These are phyloP conservation scores for Ramichloridium luteum DNA, from an alignment of 2,329 filamentous ascomycete species.

Conservation along the genomic window DNA sequence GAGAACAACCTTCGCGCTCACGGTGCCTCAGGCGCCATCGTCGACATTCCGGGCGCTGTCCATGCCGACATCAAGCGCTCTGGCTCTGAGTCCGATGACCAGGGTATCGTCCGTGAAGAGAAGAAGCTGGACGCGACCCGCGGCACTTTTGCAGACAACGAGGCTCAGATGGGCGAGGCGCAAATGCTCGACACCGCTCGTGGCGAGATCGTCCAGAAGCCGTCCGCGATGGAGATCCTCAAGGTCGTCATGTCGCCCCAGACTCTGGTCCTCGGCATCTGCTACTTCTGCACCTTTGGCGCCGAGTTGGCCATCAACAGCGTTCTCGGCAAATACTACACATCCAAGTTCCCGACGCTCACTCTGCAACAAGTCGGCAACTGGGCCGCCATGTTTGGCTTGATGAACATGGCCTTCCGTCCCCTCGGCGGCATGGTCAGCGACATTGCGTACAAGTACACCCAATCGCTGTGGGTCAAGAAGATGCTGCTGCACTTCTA, in stretches of 20 bases:
- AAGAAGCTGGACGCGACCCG: slow-evolving; percentile 28
- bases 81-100: slow-evolving; percentile 16
- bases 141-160: slow-evolving; percentile 27
- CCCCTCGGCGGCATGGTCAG: slow-evolving; percentile 52
- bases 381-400: slow-evolving; percentile 63
- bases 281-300: slow-evolving; percentile 51
- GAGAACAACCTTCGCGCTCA: slow-evolving; percentile 42
- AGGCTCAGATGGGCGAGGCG: slow-evolving; percentile 35
- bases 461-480: slow-evolving; percentile 47
- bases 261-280: slow-evolving; percentile 38
- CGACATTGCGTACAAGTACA: slow-evolving; percentile 43
- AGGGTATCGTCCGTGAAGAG: slow-evolving; percentile 24
- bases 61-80: slow-evolving; percentile 28
- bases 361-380: slow-evolving; percentile 43
- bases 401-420: slow-evolving; percentile 57
- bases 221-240: slow-evolving; percentile 47
- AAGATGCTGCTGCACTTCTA: slow-evolving; percentile 49
- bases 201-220: slow-evolving; percentile 50
- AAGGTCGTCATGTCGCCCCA: slow-evolving; percentile 50
- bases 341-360: slow-evolving; percentile 41
- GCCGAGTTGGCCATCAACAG: slow-evolving; percentile 49
- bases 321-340: slow-evolving; percentile 48
- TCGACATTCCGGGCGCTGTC: slow-evolving; percentile 39
- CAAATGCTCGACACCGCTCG: slow-evolving; percentile 45
- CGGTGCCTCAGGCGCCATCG: slow-evolving; percentile 33